Percentiles rank a stretch among this genome's conserved stretches.
Conservation (phyloP, 768 basidiomycete species). For the Pulveroboletus sp. region DNA sequence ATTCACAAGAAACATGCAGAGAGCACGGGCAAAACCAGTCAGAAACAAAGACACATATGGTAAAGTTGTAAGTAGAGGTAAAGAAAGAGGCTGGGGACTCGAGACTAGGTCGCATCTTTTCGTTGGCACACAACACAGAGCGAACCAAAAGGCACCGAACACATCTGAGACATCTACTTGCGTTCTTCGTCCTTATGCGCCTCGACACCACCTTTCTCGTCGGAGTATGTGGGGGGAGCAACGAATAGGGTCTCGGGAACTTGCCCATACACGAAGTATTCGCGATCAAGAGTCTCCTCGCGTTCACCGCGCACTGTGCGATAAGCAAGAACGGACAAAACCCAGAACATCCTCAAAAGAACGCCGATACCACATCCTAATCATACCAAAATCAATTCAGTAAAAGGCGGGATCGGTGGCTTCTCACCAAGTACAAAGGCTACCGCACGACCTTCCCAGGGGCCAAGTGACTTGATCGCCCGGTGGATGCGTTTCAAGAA, state of each 20-base stretch:
- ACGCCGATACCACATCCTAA: constrained; percentile 82
- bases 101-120: neutral
- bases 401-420: neutral
- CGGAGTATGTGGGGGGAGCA: constrained; percentile 55
- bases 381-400: neutral
- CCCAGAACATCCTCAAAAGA: constrained; percentile 76
- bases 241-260: constrained; percentile 44
- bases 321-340: constrained; percentile 55
- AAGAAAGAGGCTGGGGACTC: neutral
- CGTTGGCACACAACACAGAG: neutral
- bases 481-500: constrained; percentile 60
- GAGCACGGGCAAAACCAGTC: constrained; percentile 3
- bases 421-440: constrained; percentile 75
- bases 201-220: constrained; percentile 43
- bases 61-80: constrained; percentile 6
- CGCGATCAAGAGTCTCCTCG: constrained; percentile 39
- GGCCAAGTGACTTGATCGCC: constrained; percentile 65
- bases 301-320: constrained; percentile 49
- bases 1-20: constrained; percentile 1
- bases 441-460: constrained; percentile 79
- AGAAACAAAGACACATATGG: constrained; percentile 1
- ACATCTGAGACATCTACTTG: constrained; percentile 12
- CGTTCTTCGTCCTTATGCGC: constrained; percentile 8
- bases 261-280: constrained; percentile 41
- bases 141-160: neutral